Evolutionary conservation across 129 eudicot genomes (phyloP).

Genomic region (Tanacetum coccineum): DNA sequence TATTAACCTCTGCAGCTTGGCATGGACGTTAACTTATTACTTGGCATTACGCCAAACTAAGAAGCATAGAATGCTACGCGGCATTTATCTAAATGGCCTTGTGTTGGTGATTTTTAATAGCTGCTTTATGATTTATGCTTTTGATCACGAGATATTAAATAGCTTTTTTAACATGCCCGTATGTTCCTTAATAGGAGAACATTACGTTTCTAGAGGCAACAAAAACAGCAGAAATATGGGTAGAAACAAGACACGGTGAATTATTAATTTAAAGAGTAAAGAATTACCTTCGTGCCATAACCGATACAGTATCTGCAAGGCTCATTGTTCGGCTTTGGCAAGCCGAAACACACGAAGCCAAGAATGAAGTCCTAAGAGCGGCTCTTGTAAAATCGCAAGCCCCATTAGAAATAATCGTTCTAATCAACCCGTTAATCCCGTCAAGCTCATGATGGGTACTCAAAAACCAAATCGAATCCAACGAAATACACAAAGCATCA

Average conservation of each 20-base stretch:
- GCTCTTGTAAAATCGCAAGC: conserved; percentile 95
- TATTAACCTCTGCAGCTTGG: too few species aligned
- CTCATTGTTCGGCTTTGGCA: conserved; percentile 91
- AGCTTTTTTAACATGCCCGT: background rate
- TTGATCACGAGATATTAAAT: background rate
- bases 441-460: conserved; percentile 60
- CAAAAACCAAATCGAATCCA: conserved; percentile 91
- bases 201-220: background rate
- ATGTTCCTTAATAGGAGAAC: background rate
- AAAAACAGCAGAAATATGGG: conserved; percentile 10
- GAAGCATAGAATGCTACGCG: background rate
- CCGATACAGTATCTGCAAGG: conserved; percentile 84
- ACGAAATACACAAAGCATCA: conserved; percentile 87
- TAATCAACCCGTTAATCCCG: conserved; percentile 72
- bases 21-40: background rate
- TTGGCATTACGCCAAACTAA: background rate
- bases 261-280: background rate
- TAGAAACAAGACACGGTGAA: background rate
- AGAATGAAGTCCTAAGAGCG: conserved; percentile 89
- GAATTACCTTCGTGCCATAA: conserved; percentile 83
- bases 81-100: background rate
- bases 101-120: background rate
- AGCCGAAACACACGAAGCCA: conserved; percentile 96
- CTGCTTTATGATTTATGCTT: background rate
- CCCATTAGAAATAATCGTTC: conserved; percentile 72